Evolutionary conservation across 2,329 filamentous ascomycete genomes (phyloP).

Genomic region (Madurella fahalii): DNA sequence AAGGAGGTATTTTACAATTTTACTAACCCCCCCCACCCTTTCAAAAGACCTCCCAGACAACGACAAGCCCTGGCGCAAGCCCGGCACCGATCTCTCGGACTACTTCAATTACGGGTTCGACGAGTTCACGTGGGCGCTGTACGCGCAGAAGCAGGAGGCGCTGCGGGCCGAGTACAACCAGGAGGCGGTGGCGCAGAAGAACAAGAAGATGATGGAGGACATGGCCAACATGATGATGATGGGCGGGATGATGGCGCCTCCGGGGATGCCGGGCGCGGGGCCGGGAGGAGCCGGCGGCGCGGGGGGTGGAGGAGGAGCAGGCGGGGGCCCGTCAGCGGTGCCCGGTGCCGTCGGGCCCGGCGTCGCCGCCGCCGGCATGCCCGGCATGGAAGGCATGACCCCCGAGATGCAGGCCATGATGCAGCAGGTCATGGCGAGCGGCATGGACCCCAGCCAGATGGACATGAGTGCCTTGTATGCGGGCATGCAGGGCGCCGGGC

Average conservation of each 20-base stretch:
- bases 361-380: conserved; percentile 33
- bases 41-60: conserved; percentile 68
- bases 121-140: conserved; percentile 95
- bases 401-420: conserved; percentile 66
- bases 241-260: conserved; percentile 43
- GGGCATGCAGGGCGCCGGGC: conserved; percentile 48
- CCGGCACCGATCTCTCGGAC: conserved; percentile 89
- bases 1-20: neutral
- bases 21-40: conserved; percentile 23
- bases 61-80: conserved; percentile 92
- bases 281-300: neutral
- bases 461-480: conserved; percentile 56
- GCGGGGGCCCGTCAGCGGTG: conserved; percentile 25
- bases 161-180: conserved; percentile 73
- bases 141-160: conserved; percentile 81
- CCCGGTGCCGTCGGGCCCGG: conserved; percentile 1
- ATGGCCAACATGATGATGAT: conserved; percentile 67
- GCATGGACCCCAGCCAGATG: conserved; percentile 64
- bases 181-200: conserved; percentile 56
- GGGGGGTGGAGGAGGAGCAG: conserved; percentile 7
- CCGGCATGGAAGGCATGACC: conserved; percentile 59
- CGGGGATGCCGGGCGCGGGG: conserved; percentile 26
- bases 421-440: conserved; percentile 63
- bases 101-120: conserved; percentile 99
- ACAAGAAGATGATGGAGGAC: conserved; percentile 76